These are phyloP conservation scores for Peronospora farinosa DNA, from an alignment of 352 stramenopile species.

Conservation along the genomic window DNA sequence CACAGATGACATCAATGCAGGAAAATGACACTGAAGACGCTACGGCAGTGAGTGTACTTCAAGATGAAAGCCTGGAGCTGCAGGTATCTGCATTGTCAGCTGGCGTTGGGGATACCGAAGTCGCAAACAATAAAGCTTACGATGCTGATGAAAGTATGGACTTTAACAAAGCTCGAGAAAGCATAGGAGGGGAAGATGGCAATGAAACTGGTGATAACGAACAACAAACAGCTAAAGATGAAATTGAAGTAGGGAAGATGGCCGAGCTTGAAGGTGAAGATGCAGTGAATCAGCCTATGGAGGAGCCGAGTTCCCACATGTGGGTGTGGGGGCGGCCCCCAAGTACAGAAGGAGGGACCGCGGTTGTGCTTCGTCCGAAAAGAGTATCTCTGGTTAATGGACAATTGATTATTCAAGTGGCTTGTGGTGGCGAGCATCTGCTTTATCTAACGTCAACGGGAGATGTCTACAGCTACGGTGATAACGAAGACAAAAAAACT, in stretches of 20 bases:
- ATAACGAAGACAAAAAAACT: conserved; percentile 55
- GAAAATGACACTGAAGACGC: not conserved
- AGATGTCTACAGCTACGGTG: conserved; percentile 75
- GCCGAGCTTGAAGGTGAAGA: conserved; percentile 1
- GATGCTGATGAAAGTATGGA: not conserved
- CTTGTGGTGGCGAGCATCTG: conserved; percentile 69
- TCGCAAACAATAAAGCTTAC: not conserved
- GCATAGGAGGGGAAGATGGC: conserved; percentile 15
- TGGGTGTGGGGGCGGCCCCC: conserved; percentile 71
- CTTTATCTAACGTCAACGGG: conserved; percentile 69
- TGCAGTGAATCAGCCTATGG: conserved; percentile 1
- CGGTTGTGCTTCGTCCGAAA: conserved; percentile 64
- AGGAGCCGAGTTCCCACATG: conserved; percentile 33
- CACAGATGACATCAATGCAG: conserved; percentile 1
- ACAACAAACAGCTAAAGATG: conserved; percentile 16
- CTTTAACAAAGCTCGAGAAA: conserved; percentile 1
- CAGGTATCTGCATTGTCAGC: conserved; percentile 1
- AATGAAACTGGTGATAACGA: conserved; percentile 24
- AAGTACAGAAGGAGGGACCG: conserved; percentile 40
- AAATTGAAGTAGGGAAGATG: conserved; percentile 3
- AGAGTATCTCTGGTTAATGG: conserved; percentile 41
- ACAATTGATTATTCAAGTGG: conserved; percentile 65
- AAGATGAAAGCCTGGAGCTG: not conserved
- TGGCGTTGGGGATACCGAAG: not conserved
- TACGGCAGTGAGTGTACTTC: not conserved